Percentiles rank a stretch among this genome's conserved stretches.
These are phyloP conservation scores for Acanthamoeba culbertsoni DNA, from an alignment of 208 protist genomes.

Conservation along the genomic window DNA sequence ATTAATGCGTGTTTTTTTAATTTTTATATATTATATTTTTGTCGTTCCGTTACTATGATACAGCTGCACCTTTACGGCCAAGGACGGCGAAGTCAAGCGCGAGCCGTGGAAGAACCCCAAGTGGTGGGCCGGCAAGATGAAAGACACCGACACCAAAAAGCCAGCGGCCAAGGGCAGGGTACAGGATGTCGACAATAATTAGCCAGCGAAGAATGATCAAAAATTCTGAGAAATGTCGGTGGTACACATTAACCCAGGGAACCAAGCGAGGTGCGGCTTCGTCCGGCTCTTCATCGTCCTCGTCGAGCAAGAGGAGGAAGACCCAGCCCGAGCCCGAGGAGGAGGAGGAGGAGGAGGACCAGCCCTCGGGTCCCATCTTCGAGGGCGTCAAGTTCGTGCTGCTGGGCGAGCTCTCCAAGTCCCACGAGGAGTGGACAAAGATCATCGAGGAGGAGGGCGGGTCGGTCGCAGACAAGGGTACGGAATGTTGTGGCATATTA, in stretches of 20 bases:
- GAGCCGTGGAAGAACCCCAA: conserved; percentile 44
- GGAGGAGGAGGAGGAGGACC: neutral
- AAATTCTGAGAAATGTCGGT: neutral
- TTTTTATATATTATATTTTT: neutral
- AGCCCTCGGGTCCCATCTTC: conserved; percentile 6
- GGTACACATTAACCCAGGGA: neutral
- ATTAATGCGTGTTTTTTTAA: neutral
- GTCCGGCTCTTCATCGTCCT: neutral
- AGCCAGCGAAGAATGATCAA: neutral
- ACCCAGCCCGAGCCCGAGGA: neutral
- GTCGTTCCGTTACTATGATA: neutral
- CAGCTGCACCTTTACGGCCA: conserved; percentile 53
- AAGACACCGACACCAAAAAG: neutral
- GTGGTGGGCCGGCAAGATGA: conserved; percentile 39
- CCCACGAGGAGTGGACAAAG: neutral
- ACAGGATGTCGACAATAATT: neutral
- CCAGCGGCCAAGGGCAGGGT: neutral
- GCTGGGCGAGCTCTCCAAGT: conserved; percentile 30
- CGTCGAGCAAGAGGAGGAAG: neutral
- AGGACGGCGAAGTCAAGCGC: conserved; percentile 11
- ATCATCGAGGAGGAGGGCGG: conserved; percentile 45
- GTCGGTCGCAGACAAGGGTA: neutral
- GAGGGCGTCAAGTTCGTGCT: conserved; percentile 29
- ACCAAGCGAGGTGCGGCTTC: neutral
- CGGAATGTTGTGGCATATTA: too few relatives aligned